Evolutionary conservation across 2,329 filamentous ascomycete species (phyloP).

Genomic region (Talaromyces sp.): DNA sequence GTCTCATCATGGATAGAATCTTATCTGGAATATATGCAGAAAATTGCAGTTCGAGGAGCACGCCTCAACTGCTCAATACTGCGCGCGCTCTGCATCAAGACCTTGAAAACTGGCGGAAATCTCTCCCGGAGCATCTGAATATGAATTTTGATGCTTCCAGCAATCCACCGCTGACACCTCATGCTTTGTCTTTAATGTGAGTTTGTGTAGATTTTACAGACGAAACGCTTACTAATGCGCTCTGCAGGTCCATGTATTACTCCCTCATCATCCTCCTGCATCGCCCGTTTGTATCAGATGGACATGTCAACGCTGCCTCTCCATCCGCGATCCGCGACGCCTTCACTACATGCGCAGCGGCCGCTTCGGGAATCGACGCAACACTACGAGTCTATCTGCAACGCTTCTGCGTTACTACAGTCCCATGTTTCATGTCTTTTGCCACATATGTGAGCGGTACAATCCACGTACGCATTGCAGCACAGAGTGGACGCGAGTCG

Average conservation of each 20-base stretch:
- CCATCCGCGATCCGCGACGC: slow-evolving; percentile 25
- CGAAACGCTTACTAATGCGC: neutral
- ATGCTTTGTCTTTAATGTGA: slow-evolving; percentile 12
- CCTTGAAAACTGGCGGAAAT: slow-evolving; percentile 3
- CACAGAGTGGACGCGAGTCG: slow-evolving; percentile 24
- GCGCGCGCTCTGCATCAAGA: slow-evolving; percentile 6
- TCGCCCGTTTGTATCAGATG: slow-evolving; percentile 17
- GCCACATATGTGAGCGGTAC: slow-evolving; percentile 56
- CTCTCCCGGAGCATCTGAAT: slow-evolving; percentile 8
- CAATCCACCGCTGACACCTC: slow-evolving; percentile 7
- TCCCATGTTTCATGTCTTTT: slow-evolving; percentile 51
- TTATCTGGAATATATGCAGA: slow-evolving; percentile 11
- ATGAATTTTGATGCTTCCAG: neutral
- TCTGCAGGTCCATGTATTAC: slow-evolving; percentile 11
- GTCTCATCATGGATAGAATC: slow-evolving; percentile 15
- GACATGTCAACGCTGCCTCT: slow-evolving; percentile 8
- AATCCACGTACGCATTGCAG: slow-evolving; percentile 51
- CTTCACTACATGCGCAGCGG: slow-evolving; percentile 31
- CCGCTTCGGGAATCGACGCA: slow-evolving; percentile 38
- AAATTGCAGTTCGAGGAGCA: slow-evolving; percentile 4
- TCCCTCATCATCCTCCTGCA: slow-evolving; percentile 23
- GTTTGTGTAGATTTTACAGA: neutral
- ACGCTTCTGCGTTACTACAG: slow-evolving; percentile 41
- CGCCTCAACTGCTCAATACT: neutral
- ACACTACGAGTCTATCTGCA: slow-evolving; percentile 36